These are phyloP conservation scores for Pleurotus salmoneostramineus DNA, from an alignment of 768 basidiomycete genomes.

Conservation along the genomic window DNA sequence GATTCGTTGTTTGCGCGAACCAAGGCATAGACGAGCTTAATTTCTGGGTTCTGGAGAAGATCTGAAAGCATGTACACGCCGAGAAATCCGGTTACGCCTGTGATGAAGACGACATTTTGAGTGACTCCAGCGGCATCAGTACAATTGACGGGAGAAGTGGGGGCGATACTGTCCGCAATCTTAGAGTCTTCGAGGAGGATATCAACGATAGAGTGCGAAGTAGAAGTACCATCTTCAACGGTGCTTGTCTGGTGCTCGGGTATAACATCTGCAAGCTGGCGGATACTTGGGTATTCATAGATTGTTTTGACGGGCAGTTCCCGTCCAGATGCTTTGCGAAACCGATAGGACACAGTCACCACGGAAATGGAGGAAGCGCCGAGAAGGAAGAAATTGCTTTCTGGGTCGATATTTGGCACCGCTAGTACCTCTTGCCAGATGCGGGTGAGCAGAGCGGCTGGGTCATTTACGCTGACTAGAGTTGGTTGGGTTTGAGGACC, in stretches of 20 bases:
- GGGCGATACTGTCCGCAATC: not conserved
- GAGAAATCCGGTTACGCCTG: conserved; percentile 7
- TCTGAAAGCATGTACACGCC: conserved; percentile 1
- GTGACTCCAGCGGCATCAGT: not conserved
- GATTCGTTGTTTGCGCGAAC: not conserved
- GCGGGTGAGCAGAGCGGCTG: not conserved
- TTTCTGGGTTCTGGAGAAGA: not conserved
- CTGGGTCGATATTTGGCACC: not conserved
- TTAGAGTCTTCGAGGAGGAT: not conserved
- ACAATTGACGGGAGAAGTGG: not conserved
- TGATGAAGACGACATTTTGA: not conserved
- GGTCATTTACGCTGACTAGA: too few relatives aligned
- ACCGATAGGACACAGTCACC: not conserved
- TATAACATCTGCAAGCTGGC: not conserved
- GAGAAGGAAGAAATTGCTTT: conserved; percentile 1
- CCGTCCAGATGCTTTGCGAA: not conserved
- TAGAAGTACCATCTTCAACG: too few relatives aligned
- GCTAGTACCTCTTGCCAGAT: not conserved
- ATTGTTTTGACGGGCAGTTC: not conserved
- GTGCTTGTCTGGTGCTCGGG: not conserved
- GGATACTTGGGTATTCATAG: not conserved
- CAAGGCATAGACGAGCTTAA: not conserved
- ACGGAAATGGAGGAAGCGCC: not conserved
- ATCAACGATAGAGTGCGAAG: not conserved
- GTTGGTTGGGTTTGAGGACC: not conserved